Conservation (phyloP, 768 basidiomycete genomes). For the Candolleomyces efflorescens region DNA sequence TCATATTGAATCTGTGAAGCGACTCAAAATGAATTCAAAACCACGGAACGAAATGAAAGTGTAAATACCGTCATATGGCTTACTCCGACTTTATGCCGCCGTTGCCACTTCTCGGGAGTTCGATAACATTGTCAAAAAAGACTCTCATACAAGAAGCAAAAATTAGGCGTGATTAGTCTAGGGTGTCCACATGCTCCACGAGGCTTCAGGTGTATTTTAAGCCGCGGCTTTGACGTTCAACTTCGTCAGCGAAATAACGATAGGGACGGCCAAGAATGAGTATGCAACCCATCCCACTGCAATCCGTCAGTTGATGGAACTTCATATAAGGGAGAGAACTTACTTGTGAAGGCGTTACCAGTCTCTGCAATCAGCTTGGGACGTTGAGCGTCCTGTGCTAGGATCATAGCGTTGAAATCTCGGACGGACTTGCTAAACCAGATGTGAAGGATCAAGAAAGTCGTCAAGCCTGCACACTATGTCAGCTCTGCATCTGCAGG, state of each 20-base stretch:
- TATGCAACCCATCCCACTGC: conserved; percentile 80
- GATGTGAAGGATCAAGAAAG: conserved; percentile 72
- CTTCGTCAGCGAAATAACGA: conserved; percentile 66
- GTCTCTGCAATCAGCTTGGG: conserved; percentile 57
- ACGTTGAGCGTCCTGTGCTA: conserved; percentile 45
- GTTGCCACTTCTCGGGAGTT: background rate
- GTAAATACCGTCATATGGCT: background rate
- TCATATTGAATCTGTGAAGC: background rate
- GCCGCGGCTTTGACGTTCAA: conserved; percentile 44
- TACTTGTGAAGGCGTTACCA: conserved; percentile 77
- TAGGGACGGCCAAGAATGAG: conserved; percentile 66
- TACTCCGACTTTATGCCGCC: background rate
- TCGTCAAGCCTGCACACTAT: conserved; percentile 47
- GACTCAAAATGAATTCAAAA: background rate
- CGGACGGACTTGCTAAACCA: conserved; percentile 78
- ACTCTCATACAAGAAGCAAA: no score
- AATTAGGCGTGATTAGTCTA: background rate
- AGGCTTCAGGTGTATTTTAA: no score
- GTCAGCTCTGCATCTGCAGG: background rate
- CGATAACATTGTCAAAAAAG: no score
- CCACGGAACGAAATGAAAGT: background rate
- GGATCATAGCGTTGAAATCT: conserved; percentile 68
- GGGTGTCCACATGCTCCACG: background rate
- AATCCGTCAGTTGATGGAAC: conserved; percentile 1
- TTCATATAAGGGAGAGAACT: conserved; percentile 20